A percentile compares a stretch with the other conserved stretches of the same genome.
These are phyloP conservation scores for Cyberlindnera nakhonratchasimensis DNA, from an alignment of 805 yeast genomes.

Conservation along the genomic window DNA sequence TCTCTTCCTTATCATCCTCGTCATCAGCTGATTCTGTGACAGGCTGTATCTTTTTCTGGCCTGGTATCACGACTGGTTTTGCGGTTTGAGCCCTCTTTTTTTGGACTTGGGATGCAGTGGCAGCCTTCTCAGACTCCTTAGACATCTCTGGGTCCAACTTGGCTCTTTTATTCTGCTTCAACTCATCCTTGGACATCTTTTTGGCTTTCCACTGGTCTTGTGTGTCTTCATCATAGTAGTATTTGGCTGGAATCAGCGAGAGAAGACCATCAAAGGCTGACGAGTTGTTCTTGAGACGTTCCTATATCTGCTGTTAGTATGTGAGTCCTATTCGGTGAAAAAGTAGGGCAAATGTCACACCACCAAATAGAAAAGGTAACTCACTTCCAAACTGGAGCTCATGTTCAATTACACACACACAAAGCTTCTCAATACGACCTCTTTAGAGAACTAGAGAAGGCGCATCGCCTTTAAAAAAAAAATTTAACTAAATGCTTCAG, in stretches of 20 bases:
- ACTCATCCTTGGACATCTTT: constrained; percentile 67
- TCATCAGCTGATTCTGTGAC: constrained; percentile 9
- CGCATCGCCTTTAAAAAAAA: not conserved
- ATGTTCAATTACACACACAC: constrained; percentile 25
- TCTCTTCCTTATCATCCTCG: constrained; percentile 9
- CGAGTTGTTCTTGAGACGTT: constrained; percentile 73
- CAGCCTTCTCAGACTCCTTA: constrained; percentile 45
- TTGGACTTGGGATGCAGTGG: constrained; percentile 59
- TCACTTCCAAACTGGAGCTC: constrained; percentile 61
- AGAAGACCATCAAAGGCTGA: constrained; percentile 84
- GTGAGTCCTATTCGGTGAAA: not conserved
- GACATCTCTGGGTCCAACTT: constrained; percentile 70
- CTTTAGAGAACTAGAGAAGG: not conserved
- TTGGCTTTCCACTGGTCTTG: constrained; percentile 88
- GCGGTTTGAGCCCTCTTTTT: constrained; percentile 54
- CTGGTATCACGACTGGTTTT: constrained; percentile 38
- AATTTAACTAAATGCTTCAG: not conserved
- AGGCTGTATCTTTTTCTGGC: constrained; percentile 27
- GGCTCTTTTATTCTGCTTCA: constrained; percentile 54
- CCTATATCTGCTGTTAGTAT: constrained; percentile 36
- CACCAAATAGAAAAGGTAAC: constrained; percentile 24
- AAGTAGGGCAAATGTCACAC: not conserved
- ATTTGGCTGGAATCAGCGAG: constrained; percentile 90
- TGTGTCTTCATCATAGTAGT: constrained; percentile 87
- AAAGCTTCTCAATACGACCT: not conserved